phyloP scores from a whole-genome alignment of 2,329 filamentous ascomycete genomes.

The Phialophora expanda region DNA sequence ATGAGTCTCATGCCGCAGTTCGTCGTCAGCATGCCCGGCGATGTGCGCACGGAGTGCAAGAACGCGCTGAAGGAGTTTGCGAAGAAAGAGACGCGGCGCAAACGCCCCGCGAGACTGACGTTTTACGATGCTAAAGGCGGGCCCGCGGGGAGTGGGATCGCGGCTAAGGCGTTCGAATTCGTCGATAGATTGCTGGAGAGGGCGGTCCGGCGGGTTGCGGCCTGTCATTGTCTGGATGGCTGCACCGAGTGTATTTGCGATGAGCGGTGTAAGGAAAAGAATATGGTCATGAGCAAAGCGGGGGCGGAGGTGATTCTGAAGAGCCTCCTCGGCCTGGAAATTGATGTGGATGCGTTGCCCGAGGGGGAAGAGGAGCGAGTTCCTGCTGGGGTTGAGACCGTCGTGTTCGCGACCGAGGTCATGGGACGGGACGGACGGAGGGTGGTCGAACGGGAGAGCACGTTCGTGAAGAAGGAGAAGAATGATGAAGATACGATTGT shows the following conservation, averaged over 20 bases:
- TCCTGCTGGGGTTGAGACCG: constrained; percentile 78
- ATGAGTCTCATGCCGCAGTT: constrained; percentile 87
- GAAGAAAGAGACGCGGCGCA: constrained; percentile 61
- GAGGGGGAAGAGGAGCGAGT: constrained; percentile 76
- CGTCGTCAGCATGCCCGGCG: constrained; percentile 85
- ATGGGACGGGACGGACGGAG: constrained; percentile 42
- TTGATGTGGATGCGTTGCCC: constrained; percentile 82
- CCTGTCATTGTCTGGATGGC: constrained; percentile 76
- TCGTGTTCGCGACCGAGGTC: constrained; percentile 74
- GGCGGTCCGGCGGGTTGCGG: constrained; percentile 75
- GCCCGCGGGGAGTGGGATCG: constrained; percentile 79
- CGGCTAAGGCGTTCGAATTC: constrained; percentile 92
- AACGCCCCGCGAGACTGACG: constrained; percentile 83
- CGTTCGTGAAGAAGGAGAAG: constrained; percentile 35
- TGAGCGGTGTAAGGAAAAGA: constrained; percentile 81
- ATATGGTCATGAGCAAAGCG: constrained; percentile 92
- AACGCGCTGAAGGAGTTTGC: constrained; percentile 85
- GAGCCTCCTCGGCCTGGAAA: constrained; percentile 73
- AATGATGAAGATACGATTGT: constrained; percentile 39
- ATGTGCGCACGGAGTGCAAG: constrained; percentile 95
- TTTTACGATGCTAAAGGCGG: constrained; percentile 97
- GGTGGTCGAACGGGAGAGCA: constrained; percentile 40
- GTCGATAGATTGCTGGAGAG: constrained; percentile 77
- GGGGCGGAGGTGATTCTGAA: constrained; percentile 82
- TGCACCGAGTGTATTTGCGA: constrained; percentile 90